A percentile compares a stretch with the other conserved stretches of the same genome.
These are phyloP conservation scores for Plectosphaerella cucumerina DNA, from an alignment of 2,329 filamentous ascomycete genomes.

Conservation along the genomic window DNA sequence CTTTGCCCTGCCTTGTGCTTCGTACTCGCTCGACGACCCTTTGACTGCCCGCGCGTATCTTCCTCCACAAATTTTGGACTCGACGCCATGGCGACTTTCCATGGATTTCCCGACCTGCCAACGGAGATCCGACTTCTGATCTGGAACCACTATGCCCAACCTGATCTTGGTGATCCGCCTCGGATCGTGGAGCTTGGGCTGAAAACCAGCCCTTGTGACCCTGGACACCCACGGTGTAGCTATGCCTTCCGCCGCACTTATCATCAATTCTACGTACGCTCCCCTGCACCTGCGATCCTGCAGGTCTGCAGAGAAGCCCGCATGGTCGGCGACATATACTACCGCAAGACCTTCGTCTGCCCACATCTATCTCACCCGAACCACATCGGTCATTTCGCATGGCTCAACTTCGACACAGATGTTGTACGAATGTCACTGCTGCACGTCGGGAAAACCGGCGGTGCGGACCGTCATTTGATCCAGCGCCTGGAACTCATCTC, in stretches of 20 bases:
- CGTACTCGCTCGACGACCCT: no score
- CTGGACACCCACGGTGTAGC: no score
- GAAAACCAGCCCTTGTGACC: no score
- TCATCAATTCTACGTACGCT: no score
- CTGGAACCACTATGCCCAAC: slow-evolving; percentile 28
- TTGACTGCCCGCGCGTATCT: no score
- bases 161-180: background rate
- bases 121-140: slow-evolving; percentile 44
- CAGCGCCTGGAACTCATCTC: background rate
- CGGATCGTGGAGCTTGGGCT: background rate
- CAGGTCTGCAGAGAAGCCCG: no score
- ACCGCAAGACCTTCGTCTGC: background rate
- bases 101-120: slow-evolving; percentile 33
- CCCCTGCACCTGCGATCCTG: no score
- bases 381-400: background rate
- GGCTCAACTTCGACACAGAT: background rate
- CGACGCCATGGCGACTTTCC: slow-evolving; percentile 24
- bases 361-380: background rate
- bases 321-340: background rate
- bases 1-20: no score
- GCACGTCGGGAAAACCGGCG: background rate
- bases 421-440: background rate
- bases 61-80: no score
- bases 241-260: no score
- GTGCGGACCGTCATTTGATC: background rate